Evolutionary conservation across 345 rosid species (phyloP), one percentile per base, ranked within the genome.

Genomic region (Ricinus communis): DNA sequence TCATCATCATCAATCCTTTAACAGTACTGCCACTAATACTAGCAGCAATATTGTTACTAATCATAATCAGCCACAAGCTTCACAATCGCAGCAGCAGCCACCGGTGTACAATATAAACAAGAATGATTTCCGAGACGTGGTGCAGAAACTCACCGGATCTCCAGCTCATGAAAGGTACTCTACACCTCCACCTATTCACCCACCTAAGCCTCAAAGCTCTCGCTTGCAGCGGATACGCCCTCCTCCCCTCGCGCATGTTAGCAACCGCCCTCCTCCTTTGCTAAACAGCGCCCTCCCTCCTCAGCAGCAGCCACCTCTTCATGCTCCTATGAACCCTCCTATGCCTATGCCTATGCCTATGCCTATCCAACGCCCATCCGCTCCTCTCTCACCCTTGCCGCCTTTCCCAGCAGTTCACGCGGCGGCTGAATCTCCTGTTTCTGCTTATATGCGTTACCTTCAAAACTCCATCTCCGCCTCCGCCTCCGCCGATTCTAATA

Each of bases 31-130:
- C 8, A 4, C 11, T 30, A 63, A 14, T 21, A 21, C 69, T 56
- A 65, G n/a, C n/a, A n/a, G n/a, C n/a, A n/a, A n/a, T n/a, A n/a
- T n/a, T n/a, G n/a, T n/a, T n/a, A n/a, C n/a, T n/a, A n/a, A n/a
- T n/a, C n/a, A n/a, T n/a, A n/a, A n/a, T n/a, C 59, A 19, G 27
- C 53, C 19, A 5, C 64, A 61, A 46, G 21, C 53, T 3, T 7
- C 53, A 27, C 88, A 82, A 28, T 64, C 8, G 22, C 74, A 52
- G 38, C 74, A 31, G 27, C 90, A 89, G 65, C 96, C 98, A 0
- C 98, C 97, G 4, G 98, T 95, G 24, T 95, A 90, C 80, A 95
- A 93, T 69, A 95, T 95, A 81, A 95, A 89, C 84, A 93, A 93
- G 76, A 88, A 75, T 74, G 97, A 95, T 79, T 95, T 92, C 82